Percentiles rank a stretch among this genome's conserved stretches.
phyloP scores from a whole-genome alignment of 192 early-diverging fungal genomes.

The Helicostylum pulchrum region DNA sequence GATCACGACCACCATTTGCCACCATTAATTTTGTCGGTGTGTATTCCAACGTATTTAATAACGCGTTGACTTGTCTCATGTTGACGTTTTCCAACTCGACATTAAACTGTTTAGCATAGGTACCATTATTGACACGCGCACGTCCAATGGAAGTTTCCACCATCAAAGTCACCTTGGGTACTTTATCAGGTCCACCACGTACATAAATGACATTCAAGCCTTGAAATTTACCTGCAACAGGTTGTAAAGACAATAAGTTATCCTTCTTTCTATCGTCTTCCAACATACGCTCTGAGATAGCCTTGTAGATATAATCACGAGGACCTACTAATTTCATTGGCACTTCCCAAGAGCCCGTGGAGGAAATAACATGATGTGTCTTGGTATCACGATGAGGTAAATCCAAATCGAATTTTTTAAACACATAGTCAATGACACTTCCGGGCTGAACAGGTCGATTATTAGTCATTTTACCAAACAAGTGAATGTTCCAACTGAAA shows the following conservation, averaged over 20 bases:
- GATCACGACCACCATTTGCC: slow-evolving; percentile 23
- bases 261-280: neutral
- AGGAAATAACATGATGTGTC: slow-evolving; percentile 18
- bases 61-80: slow-evolving; percentile 30
- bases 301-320: slow-evolving; percentile 23
- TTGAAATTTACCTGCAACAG: slow-evolving; percentile 42
- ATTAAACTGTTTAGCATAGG: slow-evolving; percentile 16
- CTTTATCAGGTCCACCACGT: slow-evolving; percentile 36
- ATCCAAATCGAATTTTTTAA: slow-evolving; percentile 49
- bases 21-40: slow-evolving; percentile 15
- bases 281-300: slow-evolving; percentile 12
- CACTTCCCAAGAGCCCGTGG: neutral
- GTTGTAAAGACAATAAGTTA: slow-evolving; percentile 10
- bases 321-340: slow-evolving; percentile 30
- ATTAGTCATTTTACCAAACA: slow-evolving; percentile 60
- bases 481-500: slow-evolving; percentile 46
- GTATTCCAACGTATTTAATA: slow-evolving; percentile 32
- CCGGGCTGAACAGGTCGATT: slow-evolving; percentile 41
- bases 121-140: neutral
- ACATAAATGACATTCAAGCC: slow-evolving; percentile 50
- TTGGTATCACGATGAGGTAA: slow-evolving; percentile 35
- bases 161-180: slow-evolving; percentile 18
- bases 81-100: slow-evolving; percentile 18
- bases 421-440: slow-evolving; percentile 44
- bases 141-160: slow-evolving; percentile 19